Base-by-base conservation (phyloP, 2,329 filamentous ascomycete genomes). In the Blastomyces emzantsi region DNA sequence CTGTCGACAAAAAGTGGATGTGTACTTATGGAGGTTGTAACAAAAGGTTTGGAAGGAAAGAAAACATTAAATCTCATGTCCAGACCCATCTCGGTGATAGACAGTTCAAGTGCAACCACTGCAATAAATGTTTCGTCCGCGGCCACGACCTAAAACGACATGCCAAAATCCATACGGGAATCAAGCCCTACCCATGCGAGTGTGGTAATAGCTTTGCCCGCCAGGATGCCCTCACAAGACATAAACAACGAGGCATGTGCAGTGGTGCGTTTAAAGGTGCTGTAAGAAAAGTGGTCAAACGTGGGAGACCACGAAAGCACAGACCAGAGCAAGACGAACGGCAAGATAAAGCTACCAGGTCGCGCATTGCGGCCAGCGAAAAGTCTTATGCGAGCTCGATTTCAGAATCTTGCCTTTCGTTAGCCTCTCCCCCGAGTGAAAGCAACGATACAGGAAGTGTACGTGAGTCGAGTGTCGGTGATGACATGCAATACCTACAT, bases 1-100 rank as follows among this genome's bases (percentile, higher is more conserved):
- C 85, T 2, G 73, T 76, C n/a, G 89, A 92, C 69, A 87, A 87
- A 69, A 92, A 91, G 76, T 94, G 89, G 88, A 80, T 87, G 7
- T 94, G 90, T 73, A 77, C 85, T n/a, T 92, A 79, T 69, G 80
- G 90, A 9, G 87, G 87, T 36, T 99, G 94, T 76, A 85, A 87
- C 69, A 96, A 96, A 76, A 85, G 87, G 62, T 97, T 99, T 73
- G 93, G 92, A n/a, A 86, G 94, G 69, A 96, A 97, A 75, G 94
- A 99, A 76, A 97, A 99, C 78, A 97, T 97, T 80, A 96, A 96
- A 75, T 96, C 92, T 0, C 94, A 99, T 75, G 90, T 99, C 17
- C 94, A 99, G 77, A 99, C 94, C 3, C 94, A 99, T 77, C 87
- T 99, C 67, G 94, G 95, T 71, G 94, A 99, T 75, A 85, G 94